Base-by-base conservation (phyloP, 192 early-diverging fungal genomes). In the Podila horticola region DNA sequence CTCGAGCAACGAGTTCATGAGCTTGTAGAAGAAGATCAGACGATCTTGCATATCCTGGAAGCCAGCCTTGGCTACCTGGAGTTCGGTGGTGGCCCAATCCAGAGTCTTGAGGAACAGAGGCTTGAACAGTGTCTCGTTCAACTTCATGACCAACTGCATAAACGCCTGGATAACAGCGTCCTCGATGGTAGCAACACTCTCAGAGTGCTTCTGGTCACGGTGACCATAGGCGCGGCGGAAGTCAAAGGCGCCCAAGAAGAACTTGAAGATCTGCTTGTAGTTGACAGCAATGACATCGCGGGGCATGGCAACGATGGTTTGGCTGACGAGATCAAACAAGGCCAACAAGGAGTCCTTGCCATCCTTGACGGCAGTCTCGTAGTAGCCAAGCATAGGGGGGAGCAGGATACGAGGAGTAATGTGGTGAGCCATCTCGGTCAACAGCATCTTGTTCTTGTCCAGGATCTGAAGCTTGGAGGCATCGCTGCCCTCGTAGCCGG, bases 101-200 rank as follows among this genome's bases (percentile, higher is more conserved):
- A 95, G 86, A 51, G 95, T 82, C 77, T 95, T 94, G 65, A 96
- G 84, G 90, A 95, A 98, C 79, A 98, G 64, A 11, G 97, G 97
- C 72, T 94, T 94, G 94, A 99, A 99, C 51, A 95, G 83, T 19
- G 92, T 93, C 76, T 98, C 98, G 84, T 96, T 99, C 72, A 98
- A 85, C 79, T 95, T 96, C 89, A 97, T 89, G 0, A 95, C 91
- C 55, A 97, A 72, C 62, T 92, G 87, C 85, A 95, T 84, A 72
- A 98, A 95, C 7, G 94, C 89, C 17, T 86, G 84, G 26, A 97
- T 89, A 36, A 93, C 84, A 0, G 88, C 81, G 31, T 89, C 83
- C 83, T 97, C 97, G 3, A 93, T 66, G n/a, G 72, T 79, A 64
- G 86, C 83, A 2, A 90, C 72, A 20, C 74, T 86, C 33, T 65